phyloP scores from a whole-genome alignment of 768 basidiomycete genomes.

The Auricularia sp. region DNA sequence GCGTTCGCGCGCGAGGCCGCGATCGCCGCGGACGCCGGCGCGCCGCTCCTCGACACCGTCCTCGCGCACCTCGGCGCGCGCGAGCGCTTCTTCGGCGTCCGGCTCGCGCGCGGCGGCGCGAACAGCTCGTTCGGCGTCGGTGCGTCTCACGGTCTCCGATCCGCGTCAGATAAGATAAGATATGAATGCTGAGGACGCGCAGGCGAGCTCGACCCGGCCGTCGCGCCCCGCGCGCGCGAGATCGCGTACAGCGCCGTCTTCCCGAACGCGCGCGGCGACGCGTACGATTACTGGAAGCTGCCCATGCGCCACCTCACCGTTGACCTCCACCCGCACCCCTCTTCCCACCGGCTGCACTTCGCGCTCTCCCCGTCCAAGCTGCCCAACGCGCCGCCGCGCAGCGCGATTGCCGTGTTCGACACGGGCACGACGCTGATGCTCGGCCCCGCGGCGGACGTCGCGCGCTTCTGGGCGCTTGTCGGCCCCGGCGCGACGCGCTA shows the following conservation, averaged over 20 bases:
- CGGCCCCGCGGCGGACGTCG: constrained; percentile 42
- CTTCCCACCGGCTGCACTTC: constrained; percentile 27
- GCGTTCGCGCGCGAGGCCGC: constrained; percentile 38
- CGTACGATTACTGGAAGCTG: constrained; percentile 51
- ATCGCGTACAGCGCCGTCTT: constrained; percentile 4
- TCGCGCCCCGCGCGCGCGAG: constrained; percentile 21
- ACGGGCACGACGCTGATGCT: constrained; percentile 51
- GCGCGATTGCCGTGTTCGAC: constrained; percentile 49
- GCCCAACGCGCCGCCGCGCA: constrained; percentile 19
- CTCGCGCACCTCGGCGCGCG: constrained; percentile 31
- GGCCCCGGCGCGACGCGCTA: constrained; percentile 29
- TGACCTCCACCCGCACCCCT: constrained; percentile 14
- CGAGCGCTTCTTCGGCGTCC: constrained; percentile 40
- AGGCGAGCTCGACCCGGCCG: constrained; percentile 9
- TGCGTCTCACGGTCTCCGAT: constrained; percentile 24
- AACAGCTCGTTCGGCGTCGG: constrained; percentile 34
- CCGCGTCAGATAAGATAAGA: no score
- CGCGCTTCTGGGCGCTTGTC: constrained; percentile 40
- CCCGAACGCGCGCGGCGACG: constrained; percentile 13
- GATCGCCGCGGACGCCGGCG: constrained; percentile 35
- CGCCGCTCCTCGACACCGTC: constrained; percentile 37
- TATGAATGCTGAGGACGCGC: no score
- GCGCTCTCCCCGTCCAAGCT: constrained; percentile 36
- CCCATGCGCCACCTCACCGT: constrained; percentile 36
- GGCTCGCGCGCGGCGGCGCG: constrained; percentile 33